These are phyloP conservation scores for Pleurotus tuber-regium DNA, from an alignment of 768 basidiomycete species.

Conservation along the genomic window DNA sequence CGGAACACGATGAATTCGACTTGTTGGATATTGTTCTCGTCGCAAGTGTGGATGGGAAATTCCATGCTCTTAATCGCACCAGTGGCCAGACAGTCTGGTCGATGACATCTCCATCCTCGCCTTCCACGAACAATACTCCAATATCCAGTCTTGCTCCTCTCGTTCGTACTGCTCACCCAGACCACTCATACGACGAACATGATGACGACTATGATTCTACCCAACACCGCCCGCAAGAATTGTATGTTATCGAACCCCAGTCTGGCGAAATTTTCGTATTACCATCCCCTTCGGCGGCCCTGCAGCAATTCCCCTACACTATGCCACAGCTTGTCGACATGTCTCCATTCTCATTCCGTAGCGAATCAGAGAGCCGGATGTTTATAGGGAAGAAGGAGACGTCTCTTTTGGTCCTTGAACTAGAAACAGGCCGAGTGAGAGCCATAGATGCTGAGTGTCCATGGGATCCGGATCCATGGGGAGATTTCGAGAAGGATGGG, in stretches of 20 bases:
- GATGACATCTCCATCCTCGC: conserved; percentile 63
- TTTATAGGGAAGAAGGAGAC: conserved; percentile 95
- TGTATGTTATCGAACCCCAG: conserved; percentile 94
- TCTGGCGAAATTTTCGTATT: conserved; percentile 92
- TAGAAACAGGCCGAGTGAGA: conserved; percentile 80
- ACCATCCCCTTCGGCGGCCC: conserved; percentile 58
- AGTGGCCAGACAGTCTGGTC: conserved; percentile 87
- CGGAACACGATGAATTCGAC: conserved; percentile 43
- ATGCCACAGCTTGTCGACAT: conserved; percentile 92
- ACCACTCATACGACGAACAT: conserved; percentile 43
- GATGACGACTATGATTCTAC: conserved; percentile 48
- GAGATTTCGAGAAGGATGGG: conserved; percentile 30
- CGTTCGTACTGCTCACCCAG: conserved; percentile 65
- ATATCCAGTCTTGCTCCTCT: conserved; percentile 53
- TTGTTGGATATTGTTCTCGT: conserved; percentile 84
- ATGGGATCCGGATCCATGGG: conserved; percentile 60
- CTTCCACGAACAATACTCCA: conserved; percentile 32
- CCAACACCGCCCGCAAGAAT: conserved; percentile 54
- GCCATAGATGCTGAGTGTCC: conserved; percentile 76
- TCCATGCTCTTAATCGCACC: conserved; percentile 90
- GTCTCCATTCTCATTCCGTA: conserved; percentile 75
- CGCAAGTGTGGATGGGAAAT: conserved; percentile 90
- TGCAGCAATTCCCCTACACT: conserved; percentile 88
- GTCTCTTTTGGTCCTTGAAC: conserved; percentile 67
- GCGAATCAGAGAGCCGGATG: conserved; percentile 60